phyloP scores from a whole-genome alignment of 2,329 filamentous ascomycete species.

The Phyllosticta citriasiana region DNA sequence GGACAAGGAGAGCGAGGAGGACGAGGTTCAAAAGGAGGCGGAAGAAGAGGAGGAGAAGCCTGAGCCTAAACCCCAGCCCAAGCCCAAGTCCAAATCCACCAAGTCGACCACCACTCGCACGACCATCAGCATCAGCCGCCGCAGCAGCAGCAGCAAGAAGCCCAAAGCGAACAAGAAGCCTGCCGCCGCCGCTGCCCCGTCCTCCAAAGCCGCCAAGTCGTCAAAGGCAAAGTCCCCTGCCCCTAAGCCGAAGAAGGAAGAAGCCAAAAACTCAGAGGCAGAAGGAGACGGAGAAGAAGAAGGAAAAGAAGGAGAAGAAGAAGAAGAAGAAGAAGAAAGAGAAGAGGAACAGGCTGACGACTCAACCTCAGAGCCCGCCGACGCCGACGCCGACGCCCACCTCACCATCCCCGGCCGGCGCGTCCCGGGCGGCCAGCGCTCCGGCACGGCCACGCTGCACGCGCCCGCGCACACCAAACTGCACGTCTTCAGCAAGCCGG shows the following conservation, averaged over 20 bases:
- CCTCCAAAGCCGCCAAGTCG: background rate
- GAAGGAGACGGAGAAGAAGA: background rate
- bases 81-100: background rate
- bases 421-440: background rate
- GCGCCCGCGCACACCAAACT: background rate
- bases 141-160: background rate
- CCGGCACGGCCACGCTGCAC: slow-evolving; percentile 1
- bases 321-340: background rate
- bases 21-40: background rate
- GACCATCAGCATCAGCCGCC: background rate
- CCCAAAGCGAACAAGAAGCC: background rate
- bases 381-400: background rate
- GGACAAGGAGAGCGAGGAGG: background rate
- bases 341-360: background rate
- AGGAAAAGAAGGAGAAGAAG: background rate
- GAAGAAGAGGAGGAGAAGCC: background rate
- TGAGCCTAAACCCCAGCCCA: background rate
- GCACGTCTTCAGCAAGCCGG: slow-evolving; percentile 5
- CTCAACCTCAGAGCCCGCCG: background rate
- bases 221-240: background rate
- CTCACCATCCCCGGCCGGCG: background rate
- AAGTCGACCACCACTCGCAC: background rate
- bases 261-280: too few species aligned
- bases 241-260: too few species aligned
- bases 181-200: background rate